Base-by-base conservation (phyloP, 305 asterid species). In the Fraxinus velutina region DNA sequence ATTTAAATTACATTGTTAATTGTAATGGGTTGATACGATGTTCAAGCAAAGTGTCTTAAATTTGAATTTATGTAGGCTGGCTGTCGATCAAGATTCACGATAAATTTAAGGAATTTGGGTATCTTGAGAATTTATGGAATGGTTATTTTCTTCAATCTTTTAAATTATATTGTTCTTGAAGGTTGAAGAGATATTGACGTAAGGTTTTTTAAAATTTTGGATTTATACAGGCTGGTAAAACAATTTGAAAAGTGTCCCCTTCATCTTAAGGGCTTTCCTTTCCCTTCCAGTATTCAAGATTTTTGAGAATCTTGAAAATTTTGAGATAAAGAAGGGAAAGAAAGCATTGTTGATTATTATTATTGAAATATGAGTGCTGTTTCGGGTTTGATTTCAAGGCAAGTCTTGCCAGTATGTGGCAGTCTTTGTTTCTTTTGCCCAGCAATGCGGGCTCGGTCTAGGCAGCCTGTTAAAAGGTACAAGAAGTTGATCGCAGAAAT, bases 401-500 rank as follows among this genome's bases (percentile, higher is more conserved):
- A 96, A 91, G 91, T 96, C 12, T 86, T 94, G 92, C 99, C 99
- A 36, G 99, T 92, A 76, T 96, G 99, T 87, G 99, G 93, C 76
- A 92, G 86, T 87, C 97, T 96, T 78, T 96, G 99, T 88, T 94
- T 91, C 91, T 94, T 93, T 81, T 96, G 99, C 88, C 99, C 99
- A 10, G 93, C 93, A 34, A 80, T 96, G 88, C 88, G 99, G 33
- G 90, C 98, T 4, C 91, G 99, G 94, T 96, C 99, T 34, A 89
- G 98, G 89, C 99, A 96, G 90, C 99, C 99, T 4, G 99, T 96
- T 77, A 96, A 94, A 93, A 91, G 99, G 89, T 96, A 94, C 91
- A 96, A 96, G 97, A 95, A 96, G 91, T 86, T 96, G 92, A 91
- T 96, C 73, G 83, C 99, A 2, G 99, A 96, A 82, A 96, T 94